Evolutionary conservation across 1,139 yeast genomes (phyloP), one percentile per base, ranked within the genome.

Genomic region (Taphrina pruni): DNA sequence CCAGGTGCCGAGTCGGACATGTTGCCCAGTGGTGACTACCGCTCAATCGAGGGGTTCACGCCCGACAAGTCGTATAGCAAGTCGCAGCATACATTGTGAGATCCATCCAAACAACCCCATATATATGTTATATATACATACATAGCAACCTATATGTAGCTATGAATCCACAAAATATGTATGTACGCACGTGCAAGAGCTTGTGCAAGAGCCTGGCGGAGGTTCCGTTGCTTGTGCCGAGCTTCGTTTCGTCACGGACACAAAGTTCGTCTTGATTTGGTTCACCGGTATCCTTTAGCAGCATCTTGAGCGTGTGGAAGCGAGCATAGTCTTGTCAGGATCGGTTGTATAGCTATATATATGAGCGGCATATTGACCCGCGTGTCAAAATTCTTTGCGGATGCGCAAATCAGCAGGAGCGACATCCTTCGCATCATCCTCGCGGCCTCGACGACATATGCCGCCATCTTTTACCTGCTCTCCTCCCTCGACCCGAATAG

Each of bases 391-490:
- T 54, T 55, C 61, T 55, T 64, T 32, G 55, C 46, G 26, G 67
- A 64, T 38, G 35, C 52, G 14, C 61, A 64, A 17, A 55, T 64
- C 14, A 48, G 45, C 56, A 39, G 67, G n/a, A 57, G 61, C 50
- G 67, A 64, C 36, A 35, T 64, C 8, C 55, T 64, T 14, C 54
- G 67, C 36, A 54, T 64, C 55, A 43, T 55, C 12, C 48, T 64
- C 35, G 67, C 61, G n/a, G 67, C 67, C 12, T 54, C 67, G 45
- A 64, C 67, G n/a, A 64, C 67, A 14, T 64, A 64, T 54, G 67
- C 67, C 32, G 67, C 67, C 38, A 46, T 64, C 61, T 64, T 64
- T 35, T 64, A 64, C 36, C 60, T 64, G 6, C 61, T 64, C 36
- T 45, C 55, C 26, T 46, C 67, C 32, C 54, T 64, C 17, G 67